A percentile compares a stretch with the other conserved stretches of the same genome.
Evolutionary conservation across 495 filamentous ascomycete genomes (phyloP).

Genomic region (Talaromyces liani): DNA sequence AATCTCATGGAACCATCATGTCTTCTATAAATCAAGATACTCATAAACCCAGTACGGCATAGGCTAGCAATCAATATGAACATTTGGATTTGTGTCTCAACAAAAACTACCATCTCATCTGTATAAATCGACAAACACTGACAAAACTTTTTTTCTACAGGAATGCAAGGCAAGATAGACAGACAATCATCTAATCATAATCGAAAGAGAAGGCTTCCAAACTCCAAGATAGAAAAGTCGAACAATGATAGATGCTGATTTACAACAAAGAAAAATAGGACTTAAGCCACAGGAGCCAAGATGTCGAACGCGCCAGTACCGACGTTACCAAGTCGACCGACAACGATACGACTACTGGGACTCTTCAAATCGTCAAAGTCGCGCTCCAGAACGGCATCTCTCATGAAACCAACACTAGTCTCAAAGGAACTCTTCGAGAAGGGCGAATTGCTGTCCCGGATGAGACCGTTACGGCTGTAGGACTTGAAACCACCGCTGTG

Average conservation of each 20-base stretch:
- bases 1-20: not conserved
- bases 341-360: conserved; percentile 81
- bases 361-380: conserved; percentile 83
- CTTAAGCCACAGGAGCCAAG: conserved; percentile 54
- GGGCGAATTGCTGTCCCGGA: conserved; percentile 70
- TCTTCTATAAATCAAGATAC: too few relatives aligned
- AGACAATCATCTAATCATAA: conserved; percentile 14
- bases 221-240: not conserved
- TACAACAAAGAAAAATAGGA: not conserved
- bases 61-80: not conserved
- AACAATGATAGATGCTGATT: conserved; percentile 1
- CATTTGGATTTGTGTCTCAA: not conserved
- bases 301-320: conserved; percentile 93
- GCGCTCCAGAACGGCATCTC: conserved; percentile 80
- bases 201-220: conserved; percentile 7
- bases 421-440: conserved; percentile 99
- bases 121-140: conserved; percentile 1
- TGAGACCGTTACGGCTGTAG: conserved; percentile 83
- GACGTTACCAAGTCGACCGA: conserved; percentile 70
- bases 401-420: conserved; percentile 88
- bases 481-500: conserved; percentile 75
- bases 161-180: conserved; percentile 11
- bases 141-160: conserved; percentile 5
- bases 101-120: not conserved
- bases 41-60: too few relatives aligned